Conservation (phyloP, 192 early-diverging fungal species). For the Coemansia sp. region DNA sequence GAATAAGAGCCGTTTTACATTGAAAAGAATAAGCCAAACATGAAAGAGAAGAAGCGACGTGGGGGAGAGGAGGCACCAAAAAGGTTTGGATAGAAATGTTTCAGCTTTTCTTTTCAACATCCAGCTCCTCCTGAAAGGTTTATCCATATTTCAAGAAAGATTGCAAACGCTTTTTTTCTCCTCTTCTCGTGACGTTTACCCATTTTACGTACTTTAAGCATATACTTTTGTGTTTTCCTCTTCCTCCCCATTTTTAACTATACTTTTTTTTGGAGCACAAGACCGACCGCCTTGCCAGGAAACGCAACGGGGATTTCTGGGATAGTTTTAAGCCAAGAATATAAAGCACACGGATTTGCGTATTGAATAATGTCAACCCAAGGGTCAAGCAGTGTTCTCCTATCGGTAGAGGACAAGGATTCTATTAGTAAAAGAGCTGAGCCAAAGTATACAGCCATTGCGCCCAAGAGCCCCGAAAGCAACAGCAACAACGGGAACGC, state of each 20-base stretch:
- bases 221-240: neutral
- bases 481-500: neutral
- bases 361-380: slow-evolving; percentile 3
- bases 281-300: neutral
- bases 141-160: no score
- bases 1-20: neutral
- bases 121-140: no score
- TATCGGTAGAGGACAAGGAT: slow-evolving; percentile 35
- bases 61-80: no score
- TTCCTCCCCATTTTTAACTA: neutral
- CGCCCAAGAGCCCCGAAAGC: slow-evolving; percentile 20
- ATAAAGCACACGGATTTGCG: neutral
- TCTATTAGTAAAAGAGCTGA: neutral
- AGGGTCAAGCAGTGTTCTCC: slow-evolving; percentile 32
- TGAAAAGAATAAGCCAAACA: neutral
- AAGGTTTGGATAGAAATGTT: no score
- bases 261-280: neutral
- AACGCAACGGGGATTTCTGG: slow-evolving; percentile 15
- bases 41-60: neutral
- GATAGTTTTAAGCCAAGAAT: no score
- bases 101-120: neutral
- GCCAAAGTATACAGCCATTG: slow-evolving; percentile 31
- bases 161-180: neutral
- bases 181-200: slow-evolving; percentile 20
- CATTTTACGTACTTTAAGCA: slow-evolving; percentile 16